These are phyloP conservation scores for Pseudognaphalium luteoalbum DNA, from an alignment of 129 eudicot species.

Conservation along the genomic window DNA sequence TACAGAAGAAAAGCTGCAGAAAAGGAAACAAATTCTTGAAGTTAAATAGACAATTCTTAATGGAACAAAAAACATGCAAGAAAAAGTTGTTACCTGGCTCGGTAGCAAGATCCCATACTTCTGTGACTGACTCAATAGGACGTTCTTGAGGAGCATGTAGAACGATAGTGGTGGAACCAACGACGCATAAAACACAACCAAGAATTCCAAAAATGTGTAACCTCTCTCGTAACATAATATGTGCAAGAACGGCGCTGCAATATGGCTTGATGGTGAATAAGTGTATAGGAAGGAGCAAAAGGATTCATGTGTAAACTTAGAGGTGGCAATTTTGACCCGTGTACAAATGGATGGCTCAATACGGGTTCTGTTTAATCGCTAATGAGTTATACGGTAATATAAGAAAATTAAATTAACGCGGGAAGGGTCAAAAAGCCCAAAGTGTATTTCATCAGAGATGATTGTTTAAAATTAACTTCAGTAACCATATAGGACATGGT, in stretches of 20 bases:
- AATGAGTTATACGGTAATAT: too few species aligned
- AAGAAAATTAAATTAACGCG: too few species aligned
- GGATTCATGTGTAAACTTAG: not conserved
- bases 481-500: not conserved
- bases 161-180: conserved; percentile 92
- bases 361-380: too few species aligned
- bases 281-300: not conserved
- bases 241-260: conserved; percentile 97
- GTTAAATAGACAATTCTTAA: not conserved
- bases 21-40: not conserved
- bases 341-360: not conserved
- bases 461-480: not conserved
- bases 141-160: conserved; percentile 95
- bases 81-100: conserved; percentile 72
- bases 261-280: conserved; percentile 34
- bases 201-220: conserved; percentile 88
- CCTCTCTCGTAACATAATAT: conserved; percentile 76
- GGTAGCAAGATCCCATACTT: conserved; percentile 97
- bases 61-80: not conserved
- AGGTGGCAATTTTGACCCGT: not conserved
- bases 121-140: conserved; percentile 77
- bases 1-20: conserved; percentile 81
- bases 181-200: conserved; percentile 93
- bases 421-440: too few species aligned
- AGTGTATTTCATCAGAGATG: not conserved